Percentiles rank a stretch among this genome's conserved stretches.
Evolutionary conservation across 2,329 filamentous ascomycete genomes (phyloP).

Genomic region (Alternaria atra): DNA sequence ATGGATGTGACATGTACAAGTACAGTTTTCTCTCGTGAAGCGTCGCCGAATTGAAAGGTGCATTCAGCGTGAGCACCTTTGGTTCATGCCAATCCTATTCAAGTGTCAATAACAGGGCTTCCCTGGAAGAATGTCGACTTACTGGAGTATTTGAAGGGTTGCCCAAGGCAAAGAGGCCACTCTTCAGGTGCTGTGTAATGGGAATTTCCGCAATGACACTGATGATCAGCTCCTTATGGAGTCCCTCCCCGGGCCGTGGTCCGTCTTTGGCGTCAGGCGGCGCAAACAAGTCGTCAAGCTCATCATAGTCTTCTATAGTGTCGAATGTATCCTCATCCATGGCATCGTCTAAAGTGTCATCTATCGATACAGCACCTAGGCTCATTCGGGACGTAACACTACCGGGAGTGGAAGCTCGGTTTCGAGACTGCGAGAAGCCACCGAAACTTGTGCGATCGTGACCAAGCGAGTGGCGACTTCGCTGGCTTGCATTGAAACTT

Average conservation of each 20-base stretch:
- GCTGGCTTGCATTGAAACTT: constrained; percentile 61
- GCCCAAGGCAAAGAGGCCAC: constrained; percentile 36
- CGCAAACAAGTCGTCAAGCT: constrained; percentile 50
- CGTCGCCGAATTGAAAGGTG: constrained; percentile 49
- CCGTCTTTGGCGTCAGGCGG: constrained; percentile 41
- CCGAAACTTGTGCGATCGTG: constrained; percentile 70
- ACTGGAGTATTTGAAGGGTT: constrained; percentile 31
- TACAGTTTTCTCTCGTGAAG: constrained; percentile 50
- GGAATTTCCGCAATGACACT: constrained; percentile 48
- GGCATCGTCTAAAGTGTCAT: constrained; percentile 50
- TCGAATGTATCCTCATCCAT: constrained; percentile 52
- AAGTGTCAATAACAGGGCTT: background rate
- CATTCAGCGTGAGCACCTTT: constrained; percentile 43
- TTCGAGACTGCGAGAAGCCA: constrained; percentile 51
- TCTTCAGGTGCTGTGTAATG: constrained; percentile 38
- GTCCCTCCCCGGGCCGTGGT: constrained; percentile 46
- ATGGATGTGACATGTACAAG: constrained; percentile 49
- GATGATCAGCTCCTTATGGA: constrained; percentile 52
- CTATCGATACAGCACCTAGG: constrained; percentile 47
- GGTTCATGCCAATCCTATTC: constrained; percentile 22
- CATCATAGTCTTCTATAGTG: constrained; percentile 51
- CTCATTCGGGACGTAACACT: constrained; percentile 52
- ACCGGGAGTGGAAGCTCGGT: constrained; percentile 66
- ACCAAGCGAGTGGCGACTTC: constrained; percentile 78
- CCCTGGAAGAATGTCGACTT: background rate